Conservation (phyloP, 73 alveolate species). For the Tetrahymena thermophila region DNA sequence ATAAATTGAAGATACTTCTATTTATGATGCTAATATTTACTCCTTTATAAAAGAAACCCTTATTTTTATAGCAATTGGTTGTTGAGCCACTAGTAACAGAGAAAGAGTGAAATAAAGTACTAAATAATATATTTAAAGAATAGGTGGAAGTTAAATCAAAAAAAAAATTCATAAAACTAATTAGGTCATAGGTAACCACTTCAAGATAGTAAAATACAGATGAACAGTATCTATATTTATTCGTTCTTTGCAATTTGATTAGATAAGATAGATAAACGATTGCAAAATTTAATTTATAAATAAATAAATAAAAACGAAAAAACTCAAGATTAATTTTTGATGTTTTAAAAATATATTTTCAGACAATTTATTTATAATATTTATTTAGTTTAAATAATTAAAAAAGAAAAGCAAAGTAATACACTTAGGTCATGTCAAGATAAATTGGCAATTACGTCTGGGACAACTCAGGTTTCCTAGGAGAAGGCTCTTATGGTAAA, state of each 20-base stretch:
- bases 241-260: background rate
- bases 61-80: no score
- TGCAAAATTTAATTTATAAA: background rate
- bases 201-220: background rate
- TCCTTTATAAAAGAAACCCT: no score
- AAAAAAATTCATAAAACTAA: background rate
- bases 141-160: background rate
- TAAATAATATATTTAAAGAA: no score
- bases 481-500: constrained; percentile 38
- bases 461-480: constrained; percentile 33
- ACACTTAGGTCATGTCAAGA: background rate
- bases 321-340: background rate
- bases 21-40: no score
- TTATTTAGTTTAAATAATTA: background rate
- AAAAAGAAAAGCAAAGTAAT: background rate
- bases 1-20: no score
- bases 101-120: no score
- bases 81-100: no score
- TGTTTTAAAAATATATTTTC: background rate
- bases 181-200: background rate
- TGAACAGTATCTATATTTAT: no score
- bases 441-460: constrained; percentile 9
- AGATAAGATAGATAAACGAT: background rate
- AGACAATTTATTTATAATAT: background rate
- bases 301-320: background rate